phyloP scores from a whole-genome alignment of 2,329 filamentous ascomycete species.

The Colletotrichum tamarilloi region DNA sequence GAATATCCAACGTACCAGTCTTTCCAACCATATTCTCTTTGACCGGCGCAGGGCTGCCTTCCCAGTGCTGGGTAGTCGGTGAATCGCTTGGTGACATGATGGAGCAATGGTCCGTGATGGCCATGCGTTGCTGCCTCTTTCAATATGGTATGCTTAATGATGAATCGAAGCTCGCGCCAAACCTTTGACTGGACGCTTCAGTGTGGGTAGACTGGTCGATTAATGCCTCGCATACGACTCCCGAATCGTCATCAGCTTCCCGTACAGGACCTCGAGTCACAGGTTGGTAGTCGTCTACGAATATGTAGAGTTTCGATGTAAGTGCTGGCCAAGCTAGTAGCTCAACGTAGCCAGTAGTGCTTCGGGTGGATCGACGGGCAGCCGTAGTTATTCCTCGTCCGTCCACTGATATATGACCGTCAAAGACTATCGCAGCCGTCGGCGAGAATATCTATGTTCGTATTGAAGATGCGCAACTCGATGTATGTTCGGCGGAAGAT shows the following conservation, averaged over 20 bases:
- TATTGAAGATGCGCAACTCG: neutral
- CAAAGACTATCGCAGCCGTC: neutral
- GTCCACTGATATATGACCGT: neutral
- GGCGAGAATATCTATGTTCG: neutral
- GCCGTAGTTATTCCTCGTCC: neutral
- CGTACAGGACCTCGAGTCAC: neutral
- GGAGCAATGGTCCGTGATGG: neutral
- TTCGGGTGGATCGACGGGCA: neutral
- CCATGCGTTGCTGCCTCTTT: neutral
- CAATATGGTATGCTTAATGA: neutral
- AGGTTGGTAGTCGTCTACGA: neutral
- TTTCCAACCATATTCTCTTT: constrained; percentile 27
- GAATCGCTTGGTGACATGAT: constrained; percentile 26
- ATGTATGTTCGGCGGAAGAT: neutral
- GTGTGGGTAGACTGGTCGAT: neutral
- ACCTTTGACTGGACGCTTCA: neutral
- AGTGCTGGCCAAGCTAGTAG: neutral
- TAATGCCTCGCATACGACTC: neutral
- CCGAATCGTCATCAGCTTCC: neutral
- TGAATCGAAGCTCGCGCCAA: neutral
- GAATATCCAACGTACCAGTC: constrained; percentile 15
- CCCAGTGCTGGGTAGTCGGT: constrained; percentile 25
- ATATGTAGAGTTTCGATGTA: neutral
- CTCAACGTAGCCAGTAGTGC: neutral
- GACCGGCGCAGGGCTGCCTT: constrained; percentile 15